These are phyloP conservation scores for Coccinonectria pachysandricola DNA, from an alignment of 2,329 filamentous ascomycete genomes.

Conservation along the genomic window DNA sequence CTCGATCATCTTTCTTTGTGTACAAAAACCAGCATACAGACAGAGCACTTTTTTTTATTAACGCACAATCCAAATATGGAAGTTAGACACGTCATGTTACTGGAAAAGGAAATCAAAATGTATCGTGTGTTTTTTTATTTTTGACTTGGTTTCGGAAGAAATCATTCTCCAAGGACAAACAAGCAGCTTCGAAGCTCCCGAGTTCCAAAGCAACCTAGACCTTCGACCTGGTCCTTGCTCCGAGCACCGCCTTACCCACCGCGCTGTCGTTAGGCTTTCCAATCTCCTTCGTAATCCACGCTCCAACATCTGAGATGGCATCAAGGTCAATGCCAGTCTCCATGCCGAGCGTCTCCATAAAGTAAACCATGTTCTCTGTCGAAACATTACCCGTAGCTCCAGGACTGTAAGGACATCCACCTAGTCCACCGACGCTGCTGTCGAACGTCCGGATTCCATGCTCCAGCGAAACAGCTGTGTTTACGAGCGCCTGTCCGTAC, in stretches of 20 bases:
- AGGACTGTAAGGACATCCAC: conserved; percentile 76
- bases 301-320: conserved; percentile 55
- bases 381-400: conserved; percentile 81
- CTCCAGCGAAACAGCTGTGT: conserved; percentile 66
- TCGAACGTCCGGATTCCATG: conserved; percentile 73
- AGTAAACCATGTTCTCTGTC: conserved; percentile 76
- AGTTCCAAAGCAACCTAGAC: too few species aligned
- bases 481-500: conserved; percentile 76
- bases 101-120: too few species aligned
- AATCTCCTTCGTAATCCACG: conserved; percentile 59
- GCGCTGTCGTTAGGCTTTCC: conserved; percentile 53
- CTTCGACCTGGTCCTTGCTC: conserved; percentile 33
- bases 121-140: too few species aligned
- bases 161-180: too few species aligned
- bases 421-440: conserved; percentile 67
- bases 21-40: not conserved
- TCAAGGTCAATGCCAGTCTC: conserved; percentile 63
- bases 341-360: conserved; percentile 63
- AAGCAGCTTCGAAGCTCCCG: too few species aligned
- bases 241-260: conserved; percentile 56
- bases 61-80: too few species aligned
- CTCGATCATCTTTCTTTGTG: too few species aligned
- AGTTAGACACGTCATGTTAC: too few species aligned
- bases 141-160: too few species aligned
- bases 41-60: too few species aligned